Evolutionary conservation across 2,329 filamentous ascomycete species (phyloP), one percentile per base, ranked within the genome.

Genomic region (Ophiocordyceps camponoti-rufipedis): DNA sequence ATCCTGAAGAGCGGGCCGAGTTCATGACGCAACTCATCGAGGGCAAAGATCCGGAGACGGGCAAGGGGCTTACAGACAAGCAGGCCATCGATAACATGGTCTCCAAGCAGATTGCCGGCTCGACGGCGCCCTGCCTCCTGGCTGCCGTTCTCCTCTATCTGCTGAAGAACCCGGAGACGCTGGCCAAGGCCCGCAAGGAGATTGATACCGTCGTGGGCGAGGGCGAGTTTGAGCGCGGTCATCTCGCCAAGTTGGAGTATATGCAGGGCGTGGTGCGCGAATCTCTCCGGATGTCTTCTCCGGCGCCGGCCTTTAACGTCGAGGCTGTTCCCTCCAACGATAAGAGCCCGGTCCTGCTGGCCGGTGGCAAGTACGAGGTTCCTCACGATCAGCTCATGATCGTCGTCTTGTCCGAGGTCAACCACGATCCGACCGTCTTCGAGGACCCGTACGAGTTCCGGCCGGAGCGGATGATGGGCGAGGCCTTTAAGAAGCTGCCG

Each of bases 41-140:
- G 45, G 69, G 64, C 12, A 69, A 65, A 39, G 80, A 85, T 50
- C 71, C 75, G 0, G 68, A 79, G 54, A 82, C 78, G 0, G 75
- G 74, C 28, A 64, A 69, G 48, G 61, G 60, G 2, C 64, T 85
- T 50, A 69, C 62, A 5, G 72, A 82, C 5, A 70, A 71, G 10
- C 72, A 74, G 48, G 70, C 82, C 43, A 68, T 80, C 43, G 76
- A 82, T 57, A 79, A 85, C 56, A 76, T 85, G 51, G 73, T 82
- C 45, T 72, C 72, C 2, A 81, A 84, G 65, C 70, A 81, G 41
- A 77, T 77, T 44, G 74, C 71, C 4, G 69, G 63, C 56, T 67
- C 63, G 54, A 72, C 69, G 0, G 65, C 68, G 4, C 68, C 68
- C 2, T 68, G 65, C 48, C 59, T 63, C 53, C 54, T 71, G 48